Conservation (phyloP, 192 early-diverging fungal species). For the Mortierella antarctica region DNA sequence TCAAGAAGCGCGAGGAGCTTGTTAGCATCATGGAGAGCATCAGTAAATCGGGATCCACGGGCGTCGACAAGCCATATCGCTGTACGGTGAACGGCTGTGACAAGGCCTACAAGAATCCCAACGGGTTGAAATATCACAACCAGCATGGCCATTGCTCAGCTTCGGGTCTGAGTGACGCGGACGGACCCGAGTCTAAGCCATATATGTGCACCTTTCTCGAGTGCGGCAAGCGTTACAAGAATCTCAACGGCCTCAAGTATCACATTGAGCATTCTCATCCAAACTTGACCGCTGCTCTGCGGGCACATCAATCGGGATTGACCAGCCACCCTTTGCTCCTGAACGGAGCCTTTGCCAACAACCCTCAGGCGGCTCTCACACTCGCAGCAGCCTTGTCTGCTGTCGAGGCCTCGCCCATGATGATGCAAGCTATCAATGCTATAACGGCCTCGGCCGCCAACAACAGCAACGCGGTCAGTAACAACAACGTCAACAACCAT, state of each 20-base stretch:
- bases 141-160: slow-evolving; percentile 91
- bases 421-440: slow-evolving; percentile 49
- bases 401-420: slow-evolving; percentile 51
- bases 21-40: slow-evolving; percentile 51
- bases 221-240: slow-evolving; percentile 96
- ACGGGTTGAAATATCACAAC: slow-evolving; percentile 97
- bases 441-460: slow-evolving; percentile 41
- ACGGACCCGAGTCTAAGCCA: slow-evolving; percentile 69
- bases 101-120: slow-evolving; percentile 98
- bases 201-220: slow-evolving; percentile 81
- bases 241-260: slow-evolving; percentile 95
- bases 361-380: slow-evolving; percentile 57
- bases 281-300: slow-evolving; percentile 50
- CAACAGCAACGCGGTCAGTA: slow-evolving; percentile 5
- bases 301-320: slow-evolving; percentile 40
- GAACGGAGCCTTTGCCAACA: slow-evolving; percentile 57
- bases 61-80: slow-evolving; percentile 82
- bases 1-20: slow-evolving; percentile 44
- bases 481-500: neutral
- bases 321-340: slow-evolving; percentile 23
- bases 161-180: slow-evolving; percentile 61
- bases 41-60: slow-evolving; percentile 21
- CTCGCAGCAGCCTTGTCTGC: slow-evolving; percentile 64
- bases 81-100: slow-evolving; percentile 87
- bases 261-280: slow-evolving; percentile 92